Base-by-base conservation (phyloP, 345 rosid species). In the Corchorus capsularis region DNA sequence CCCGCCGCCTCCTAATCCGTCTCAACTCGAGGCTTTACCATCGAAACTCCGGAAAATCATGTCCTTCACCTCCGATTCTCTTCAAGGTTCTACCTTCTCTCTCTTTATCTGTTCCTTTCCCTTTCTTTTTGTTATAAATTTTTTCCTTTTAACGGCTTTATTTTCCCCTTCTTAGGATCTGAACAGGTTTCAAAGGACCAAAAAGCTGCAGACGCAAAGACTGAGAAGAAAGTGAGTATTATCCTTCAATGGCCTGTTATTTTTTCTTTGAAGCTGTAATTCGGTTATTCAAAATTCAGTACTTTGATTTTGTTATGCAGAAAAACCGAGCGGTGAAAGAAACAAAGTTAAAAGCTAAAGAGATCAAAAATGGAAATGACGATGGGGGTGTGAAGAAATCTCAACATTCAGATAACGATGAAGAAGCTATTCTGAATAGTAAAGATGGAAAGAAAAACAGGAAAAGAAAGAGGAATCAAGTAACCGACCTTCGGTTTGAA, bases 1-100 rank as follows among this genome's bases (percentile, higher is more conserved):
- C 13, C 99, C 99, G 54, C 97, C 97, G 39, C 96, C 99, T 2
- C 99, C 97, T 63, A 83, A 92, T 65, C 86, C 82, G 75, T 86
- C 93, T 22, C 82, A 89, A 75, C 81, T 85, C 67, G 96, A 93
- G 76, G 89, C 85, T 76, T 69, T 95, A 74, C 97, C 99, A 55
- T 80, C 91, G 15, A 95, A 92, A 79, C 97, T 95, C 70, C 98
- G 99, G 77, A 20, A 70, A 67, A 81, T 95, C 81, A 85, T 95
- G 82, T 86, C 94, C 54, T 85, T 88, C 71, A 73, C 92, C 37
- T 79, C 93, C 34, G 70, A 60, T 1, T 34, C 80, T 75, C 79
- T 54, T 11, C 66, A 73, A 1, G 85, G 86, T 86, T 63, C 63
- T 69, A 70, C 62, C 13, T 64, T 69, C 22, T 46, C 7, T 0